Evolutionary conservation across 805 yeast genomes (phyloP).

Genomic region (Wickerhamiella spandovensis): DNA sequence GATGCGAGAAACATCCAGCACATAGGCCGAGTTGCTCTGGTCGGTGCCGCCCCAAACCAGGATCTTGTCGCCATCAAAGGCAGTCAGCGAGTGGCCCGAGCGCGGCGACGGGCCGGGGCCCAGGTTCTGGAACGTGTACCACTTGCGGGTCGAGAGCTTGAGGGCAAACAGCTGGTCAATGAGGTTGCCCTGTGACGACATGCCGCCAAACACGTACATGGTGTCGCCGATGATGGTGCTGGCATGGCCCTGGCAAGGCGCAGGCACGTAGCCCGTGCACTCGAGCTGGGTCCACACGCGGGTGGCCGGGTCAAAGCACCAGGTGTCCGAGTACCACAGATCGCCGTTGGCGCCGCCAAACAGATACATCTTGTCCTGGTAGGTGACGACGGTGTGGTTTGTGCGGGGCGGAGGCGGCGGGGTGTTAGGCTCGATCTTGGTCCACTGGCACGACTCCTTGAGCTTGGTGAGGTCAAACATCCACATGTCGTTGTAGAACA

Average conservation of each 20-base stretch:
- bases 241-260: constrained; percentile 86
- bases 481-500: constrained; percentile 68
- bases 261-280: constrained; percentile 64
- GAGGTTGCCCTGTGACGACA: constrained; percentile 56
- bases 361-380: constrained; percentile 63
- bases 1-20: constrained; percentile 42
- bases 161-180: constrained; percentile 58
- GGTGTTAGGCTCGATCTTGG: constrained; percentile 43
- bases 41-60: constrained; percentile 77
- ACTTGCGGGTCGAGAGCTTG: constrained; percentile 54
- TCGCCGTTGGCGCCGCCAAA: constrained; percentile 87
- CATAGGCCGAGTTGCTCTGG: constrained; percentile 46
- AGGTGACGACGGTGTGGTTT: constrained; percentile 79
- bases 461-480: constrained; percentile 78
- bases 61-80: constrained; percentile 50
- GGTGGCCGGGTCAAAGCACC: constrained; percentile 59
- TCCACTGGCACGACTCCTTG: constrained; percentile 71
- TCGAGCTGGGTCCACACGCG: constrained; percentile 60
- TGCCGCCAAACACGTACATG: constrained; percentile 83
- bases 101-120: constrained; percentile 62
- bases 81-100: constrained; percentile 83
- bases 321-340: constrained; percentile 58
- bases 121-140: constrained; percentile 52
- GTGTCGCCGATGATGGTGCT: constrained; percentile 65
- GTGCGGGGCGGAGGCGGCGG: constrained; percentile 48